phyloP scores from a whole-genome alignment of 441 rosid genomes.

The Erodium texanum region DNA sequence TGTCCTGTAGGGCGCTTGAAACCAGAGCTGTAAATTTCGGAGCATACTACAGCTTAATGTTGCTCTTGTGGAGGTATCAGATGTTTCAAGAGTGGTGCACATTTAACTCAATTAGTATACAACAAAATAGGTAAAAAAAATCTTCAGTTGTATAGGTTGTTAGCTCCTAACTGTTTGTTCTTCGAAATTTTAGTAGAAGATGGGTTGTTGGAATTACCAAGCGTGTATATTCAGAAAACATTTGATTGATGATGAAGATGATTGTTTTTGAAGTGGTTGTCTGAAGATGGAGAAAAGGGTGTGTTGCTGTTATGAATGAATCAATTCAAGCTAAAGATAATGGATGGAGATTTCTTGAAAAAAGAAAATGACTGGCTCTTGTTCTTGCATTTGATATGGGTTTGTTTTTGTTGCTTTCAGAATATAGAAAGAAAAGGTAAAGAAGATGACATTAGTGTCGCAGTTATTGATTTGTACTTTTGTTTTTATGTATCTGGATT shows the following conservation, averaged over 20 bases:
- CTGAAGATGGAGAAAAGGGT: neutral
- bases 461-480: no score
- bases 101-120: conserved; percentile 19
- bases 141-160: conserved; percentile 43
- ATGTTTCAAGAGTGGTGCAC: conserved; percentile 27
- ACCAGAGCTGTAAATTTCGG: conserved; percentile 43
- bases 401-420: no score
- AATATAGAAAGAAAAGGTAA: no score
- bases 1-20: conserved; percentile 46
- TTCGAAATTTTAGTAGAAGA: conserved; percentile 49
- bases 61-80: conserved; percentile 24
- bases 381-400: neutral
- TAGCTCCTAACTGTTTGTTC: conserved; percentile 39
- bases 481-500: no score
- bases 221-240: no score
- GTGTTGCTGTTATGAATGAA: neutral
- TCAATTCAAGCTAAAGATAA: neutral
- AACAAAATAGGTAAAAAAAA: neutral
- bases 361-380: neutral
- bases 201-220: conserved; percentile 3
- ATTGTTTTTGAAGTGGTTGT: neutral
- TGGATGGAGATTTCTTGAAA: no score
- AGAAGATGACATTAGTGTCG: neutral
- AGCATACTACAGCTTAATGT: conserved; percentile 15
- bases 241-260: neutral